Conservation (phyloP, 305 asterid species). For the Euphrasia arctica region DNA sequence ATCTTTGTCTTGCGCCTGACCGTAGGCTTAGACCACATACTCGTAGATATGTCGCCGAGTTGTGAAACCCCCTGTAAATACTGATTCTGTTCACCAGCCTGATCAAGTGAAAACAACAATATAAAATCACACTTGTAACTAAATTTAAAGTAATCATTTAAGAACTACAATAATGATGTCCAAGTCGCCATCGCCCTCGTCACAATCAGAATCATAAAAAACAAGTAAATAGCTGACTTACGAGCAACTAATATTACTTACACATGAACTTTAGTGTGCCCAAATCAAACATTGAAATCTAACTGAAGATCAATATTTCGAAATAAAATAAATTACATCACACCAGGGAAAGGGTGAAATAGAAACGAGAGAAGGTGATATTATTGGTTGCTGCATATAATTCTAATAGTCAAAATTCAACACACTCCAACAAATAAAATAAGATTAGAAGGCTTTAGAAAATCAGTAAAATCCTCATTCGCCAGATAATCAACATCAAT, state of each 20-base stretch:
- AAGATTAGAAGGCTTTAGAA: slow-evolving; percentile 7
- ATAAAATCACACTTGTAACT: background rate
- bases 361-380: slow-evolving; percentile 9
- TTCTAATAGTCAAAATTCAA: no score
- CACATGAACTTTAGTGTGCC: background rate
- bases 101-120: slow-evolving; percentile 20
- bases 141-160: background rate
- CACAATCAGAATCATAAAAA: slow-evolving; percentile 6
- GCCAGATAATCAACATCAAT: slow-evolving; percentile 8
- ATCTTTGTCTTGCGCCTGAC: slow-evolving; percentile 96
- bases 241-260: background rate
- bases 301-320: slow-evolving; percentile 6
- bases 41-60: slow-evolving; percentile 52
- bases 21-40: slow-evolving; percentile 75
- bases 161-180: slow-evolving; percentile 3
- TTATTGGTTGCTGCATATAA: slow-evolving; percentile 9
- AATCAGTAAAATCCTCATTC: background rate
- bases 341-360: slow-evolving; percentile 3
- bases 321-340: slow-evolving; percentile 8
- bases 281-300: background rate
- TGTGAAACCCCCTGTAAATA: slow-evolving; percentile 55
- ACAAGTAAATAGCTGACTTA: slow-evolving; percentile 4
- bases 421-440: background rate
- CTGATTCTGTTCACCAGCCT: slow-evolving; percentile 51
- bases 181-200: slow-evolving; percentile 2